Base-by-base conservation (phyloP, 2,329 filamentous ascomycete genomes). In the Penicillium sp. region DNA sequence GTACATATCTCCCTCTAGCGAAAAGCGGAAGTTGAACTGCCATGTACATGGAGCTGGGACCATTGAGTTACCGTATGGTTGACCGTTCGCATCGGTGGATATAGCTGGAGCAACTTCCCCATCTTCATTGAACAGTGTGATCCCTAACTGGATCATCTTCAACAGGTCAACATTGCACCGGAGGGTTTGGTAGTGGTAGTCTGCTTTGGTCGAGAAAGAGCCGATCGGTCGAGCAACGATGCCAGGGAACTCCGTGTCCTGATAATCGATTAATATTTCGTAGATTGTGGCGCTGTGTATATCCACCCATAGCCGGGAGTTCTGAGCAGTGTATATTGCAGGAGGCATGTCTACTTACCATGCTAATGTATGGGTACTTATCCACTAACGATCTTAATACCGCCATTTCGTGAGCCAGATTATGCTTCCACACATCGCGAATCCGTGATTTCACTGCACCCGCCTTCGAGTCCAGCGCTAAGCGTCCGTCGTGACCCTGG, bases 1-100 rank as follows among this genome's bases (percentile, higher is more conserved):
- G 78, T 96, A 98, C 95, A 99, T 99, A 77, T 99, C 95, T 39
- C 93, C 87, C 65, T 95, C 90, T 10, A 97, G 82, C 1, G 91
- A 95, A 76, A 98, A 99, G 67, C 93, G 89, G 78, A 99, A 99
- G 81, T 99, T 98, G 83, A 99, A 99, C 67, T 97, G 93, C 95
- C 95, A 99, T 19, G 93, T 96, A 71, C 90, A 96, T 16, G 91
- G 93, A 57, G 91, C 87, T 35, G 75, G 74, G n/a, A 81, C 72
- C 53, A 84, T 77, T 61, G 81, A 81, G 61, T 80, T 81, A 21
- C 75, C 77, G 62, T 84, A 82, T 26, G 76, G 75, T 62, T 79
- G 77, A 44, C 80, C 74, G 60, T 79, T 78, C 53, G 80, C 74
- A 58, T 85, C 71, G 29, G 79, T 78, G 24, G 87, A 85, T 62